Base-by-base conservation (phyloP, 75 land plant genomes). In the Sequoiadendron giganteum region DNA sequence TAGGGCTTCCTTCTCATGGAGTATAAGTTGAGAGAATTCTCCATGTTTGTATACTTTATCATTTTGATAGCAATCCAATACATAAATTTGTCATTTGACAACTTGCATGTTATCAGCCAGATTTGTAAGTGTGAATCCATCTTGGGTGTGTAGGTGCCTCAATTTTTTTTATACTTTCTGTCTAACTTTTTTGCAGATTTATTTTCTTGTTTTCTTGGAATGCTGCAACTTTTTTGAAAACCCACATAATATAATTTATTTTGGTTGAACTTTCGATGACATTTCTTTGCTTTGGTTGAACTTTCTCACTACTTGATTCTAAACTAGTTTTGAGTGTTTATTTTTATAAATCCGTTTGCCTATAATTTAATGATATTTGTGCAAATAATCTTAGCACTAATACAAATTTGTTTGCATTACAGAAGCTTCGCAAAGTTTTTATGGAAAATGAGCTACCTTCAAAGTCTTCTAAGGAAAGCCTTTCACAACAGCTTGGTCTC, bases 391-490 rank as follows among this genome's bases (percentile, higher is more conserved):
- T 11, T 82, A 47, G 13, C 84, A n/a, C 25, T 28, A 45, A 10
- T 43, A 30, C 84, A 82, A 47, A 82, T 82, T 82, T 47, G n/a
- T 82, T 80, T 42, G n/a, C 85, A 7, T 42, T 38, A 38, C 91
- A 95, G 97, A 90, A 88, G 36, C 94, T 94, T 77, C 95, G 97
- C 15, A 84, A 88, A 87, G 95, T 89, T 21, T 95, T 95, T 89
- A 86, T 88, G 43, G 93, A 93, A 85, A 93, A 94, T 93, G 95
- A 95, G 91, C 95, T 95, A 86, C 97, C 97, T 3, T 90, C 95
- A 30, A 94, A 90, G 91, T 61, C 85, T 80, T 54, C 88, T 9
- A 92, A 88, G 87, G 93, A 94, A 43, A 88, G 78, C 40, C 89
- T 95, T 10, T 90, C 97, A 21, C 87, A 90, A 79, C 87, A 94